These are phyloP conservation scores for Thielaviopsis populi DNA, from an alignment of 2,329 filamentous ascomycete genomes.

Conservation along the genomic window DNA sequence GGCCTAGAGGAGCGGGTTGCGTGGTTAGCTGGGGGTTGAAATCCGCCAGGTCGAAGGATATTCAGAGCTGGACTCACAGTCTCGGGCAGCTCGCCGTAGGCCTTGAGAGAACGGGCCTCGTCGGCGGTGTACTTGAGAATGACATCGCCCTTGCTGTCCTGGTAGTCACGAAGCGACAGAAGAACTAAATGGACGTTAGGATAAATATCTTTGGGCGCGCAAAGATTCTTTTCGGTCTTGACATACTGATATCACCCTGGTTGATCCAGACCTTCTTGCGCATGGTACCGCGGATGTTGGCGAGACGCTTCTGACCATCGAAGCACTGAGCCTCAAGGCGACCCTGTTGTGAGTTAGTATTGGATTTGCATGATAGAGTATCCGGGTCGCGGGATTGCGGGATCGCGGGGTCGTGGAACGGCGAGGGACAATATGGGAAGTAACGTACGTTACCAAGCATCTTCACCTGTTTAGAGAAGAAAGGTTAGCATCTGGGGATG, in stretches of 20 bases:
- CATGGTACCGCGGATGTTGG: conserved; percentile 34
- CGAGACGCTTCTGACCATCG: conserved; percentile 71
- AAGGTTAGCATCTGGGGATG: conserved; percentile 1
- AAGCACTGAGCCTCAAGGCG: conserved; percentile 89
- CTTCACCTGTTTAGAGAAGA: conserved; percentile 39
- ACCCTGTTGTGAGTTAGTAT: conserved; percentile 29
- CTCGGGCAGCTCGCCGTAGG: conserved; percentile 93
- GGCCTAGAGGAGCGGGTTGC: conserved; percentile 31
- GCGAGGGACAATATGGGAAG: neutral
- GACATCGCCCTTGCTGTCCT: conserved; percentile 92
- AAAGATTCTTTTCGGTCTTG: neutral
- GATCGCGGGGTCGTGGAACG: neutral
- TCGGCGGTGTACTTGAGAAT: conserved; percentile 94
- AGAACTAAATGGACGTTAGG: conserved; percentile 37
- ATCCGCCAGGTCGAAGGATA: neutral
- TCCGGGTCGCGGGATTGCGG: no score
- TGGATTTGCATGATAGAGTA: neutral
- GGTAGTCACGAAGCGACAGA: conserved; percentile 76
- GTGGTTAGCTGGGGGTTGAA: neutral
- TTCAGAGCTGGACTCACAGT: conserved; percentile 26
- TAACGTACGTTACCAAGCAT: conserved; percentile 64
- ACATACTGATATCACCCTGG: conserved; percentile 63
- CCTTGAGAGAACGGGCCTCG: conserved; percentile 87
- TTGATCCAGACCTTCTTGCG: conserved; percentile 99
- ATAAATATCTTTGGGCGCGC: neutral